Base-by-base conservation (phyloP, 768 basidiomycete genomes). In the Arthromyces matolae region DNA sequence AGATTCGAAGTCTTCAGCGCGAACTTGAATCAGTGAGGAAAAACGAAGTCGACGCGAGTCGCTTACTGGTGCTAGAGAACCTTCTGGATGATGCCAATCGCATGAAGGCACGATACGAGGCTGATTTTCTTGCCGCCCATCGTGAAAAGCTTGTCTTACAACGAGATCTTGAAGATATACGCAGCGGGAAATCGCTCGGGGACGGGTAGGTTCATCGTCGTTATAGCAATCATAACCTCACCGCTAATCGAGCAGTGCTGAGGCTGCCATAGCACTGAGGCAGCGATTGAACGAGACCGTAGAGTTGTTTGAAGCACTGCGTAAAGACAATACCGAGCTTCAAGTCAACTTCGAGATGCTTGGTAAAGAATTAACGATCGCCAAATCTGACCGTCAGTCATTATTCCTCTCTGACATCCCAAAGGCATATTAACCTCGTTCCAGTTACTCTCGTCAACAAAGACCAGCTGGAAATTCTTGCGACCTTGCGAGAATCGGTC, bases 391-490 rank as follows among this genome's bases (percentile, higher is more conserved):
- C 62, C 63, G 93, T 95, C 57, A 57, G 85, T 71, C 13, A 14
- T 43, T 43, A n/a, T 39, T 18, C 43, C 47, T 35, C 14, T 53
- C 23, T 6, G 16, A 27, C 42, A 23, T 8, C n/a, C n/a, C n/a
- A n/a, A 16, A 16, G 18, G 20, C 28, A 29, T 48, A 37, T n/a
- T 50, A 16, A 45, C 20, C n/a, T 19, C 16, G 18, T 38, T 6
- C n/a, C 6, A 95, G 93, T 97, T 60, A 88, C 81, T 36, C 77
- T 98, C 35, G 86, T 97, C 36, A 89, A 93, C 71, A 92, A 90
- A 63, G 93, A 96, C 61, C 92, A 97, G 63, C 71, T 93, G 18
- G 93, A 94, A 43, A 92, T 94, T 49, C 82, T 98, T 25, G 77
- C 84, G 2, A 83, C 83, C 5, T 70, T 96, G 22, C 84, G 94